Base-by-base conservation (phyloP, 306 rosid genomes). In the Castanea sativa region DNA sequence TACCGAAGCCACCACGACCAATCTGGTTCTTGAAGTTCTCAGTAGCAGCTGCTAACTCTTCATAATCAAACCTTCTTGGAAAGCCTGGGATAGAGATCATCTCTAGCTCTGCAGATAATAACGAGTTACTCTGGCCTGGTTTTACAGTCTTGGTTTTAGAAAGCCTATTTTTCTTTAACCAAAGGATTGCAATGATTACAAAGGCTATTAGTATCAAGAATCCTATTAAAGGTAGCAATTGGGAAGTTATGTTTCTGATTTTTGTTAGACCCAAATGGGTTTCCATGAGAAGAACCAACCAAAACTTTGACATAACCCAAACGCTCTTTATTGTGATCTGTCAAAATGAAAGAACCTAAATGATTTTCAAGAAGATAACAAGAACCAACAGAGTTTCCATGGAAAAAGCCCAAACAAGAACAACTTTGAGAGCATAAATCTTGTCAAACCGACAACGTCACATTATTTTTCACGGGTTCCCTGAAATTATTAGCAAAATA, bases 401-500 rank as follows among this genome's bases (percentile, higher is more conserved):
- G 83, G 76, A 88, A 92, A 84, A 92, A 15, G 69, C 92, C 99
- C 65, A 89, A 69, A 87, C 97, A 94, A 45, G 92, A 91, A 83
- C 99, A 92, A 73, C 80, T 80, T 32, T 65, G 23, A 13, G 90
- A 86, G 84, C 99, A 94, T 57, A 83, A 71, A 74, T 73, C 83
- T 86, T 91, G 90, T 55, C 99, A 94, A 59, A 23, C 33, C 25
- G 90, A 85, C 77, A 88, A 71, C 72, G 80, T 80, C 79, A 77
- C 89, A 29, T 80, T 86, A 72, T 83, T 60, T 45, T 58, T 60
- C 49, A 73, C 60, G 18, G 92, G 92, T 74, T 80, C 83, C 16
- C 85, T 80, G 85, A 87, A 92, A 63, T 78, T 20, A 67, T 52
- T 86, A 56, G 85, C 57, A 64, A 92, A 94, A 78, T 94, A 94